Percentiles rank a stretch among this genome's conserved stretches.
These are phyloP conservation scores for Gnetum montanum DNA, from an alignment of 75 land plant genomes.

Conservation along the genomic window DNA sequence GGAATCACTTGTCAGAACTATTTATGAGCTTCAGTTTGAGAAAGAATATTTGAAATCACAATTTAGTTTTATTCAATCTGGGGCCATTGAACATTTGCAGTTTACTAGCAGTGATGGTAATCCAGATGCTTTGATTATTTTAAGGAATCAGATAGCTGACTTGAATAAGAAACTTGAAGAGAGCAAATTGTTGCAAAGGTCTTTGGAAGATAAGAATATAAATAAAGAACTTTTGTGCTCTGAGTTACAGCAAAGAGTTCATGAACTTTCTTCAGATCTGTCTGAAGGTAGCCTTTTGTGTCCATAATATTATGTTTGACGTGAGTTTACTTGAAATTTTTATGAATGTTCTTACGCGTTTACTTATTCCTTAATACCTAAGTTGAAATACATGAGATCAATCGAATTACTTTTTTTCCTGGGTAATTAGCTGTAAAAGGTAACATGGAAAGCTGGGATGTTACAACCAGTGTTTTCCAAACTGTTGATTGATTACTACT, in stretches of 20 bases:
- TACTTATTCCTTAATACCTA: neutral
- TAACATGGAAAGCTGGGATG: neutral
- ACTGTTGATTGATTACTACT: too few relatives aligned
- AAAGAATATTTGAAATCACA: slow-evolving; percentile 56
- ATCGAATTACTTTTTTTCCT: neutral
- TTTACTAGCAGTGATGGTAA: slow-evolving; percentile 4
- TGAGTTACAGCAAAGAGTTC: slow-evolving; percentile 54
- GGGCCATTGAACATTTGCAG: neutral
- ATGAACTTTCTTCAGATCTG: slow-evolving; percentile 49
- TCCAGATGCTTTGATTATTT: slow-evolving; percentile 17
- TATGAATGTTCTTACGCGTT: too few relatives aligned
- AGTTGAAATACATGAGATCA: neutral
- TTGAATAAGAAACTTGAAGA: slow-evolving; percentile 42
- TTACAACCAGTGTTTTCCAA: neutral
- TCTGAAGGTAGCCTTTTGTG: slow-evolving; percentile 38
- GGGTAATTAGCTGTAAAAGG: neutral
- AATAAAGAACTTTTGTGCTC: slow-evolving; percentile 27
- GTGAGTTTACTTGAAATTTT: neutral
- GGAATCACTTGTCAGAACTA: slow-evolving; percentile 14
- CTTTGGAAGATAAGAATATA: slow-evolving; percentile 51
- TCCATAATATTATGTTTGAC: neutral
- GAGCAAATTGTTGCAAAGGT: slow-evolving; percentile 33
- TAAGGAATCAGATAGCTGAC: slow-evolving; percentile 25
- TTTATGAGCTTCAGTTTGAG: slow-evolving; percentile 40
- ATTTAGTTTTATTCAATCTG: slow-evolving; percentile 9